Conservation (phyloP, 78 protist genomes). For the Emiliania huxleyi region DNA sequence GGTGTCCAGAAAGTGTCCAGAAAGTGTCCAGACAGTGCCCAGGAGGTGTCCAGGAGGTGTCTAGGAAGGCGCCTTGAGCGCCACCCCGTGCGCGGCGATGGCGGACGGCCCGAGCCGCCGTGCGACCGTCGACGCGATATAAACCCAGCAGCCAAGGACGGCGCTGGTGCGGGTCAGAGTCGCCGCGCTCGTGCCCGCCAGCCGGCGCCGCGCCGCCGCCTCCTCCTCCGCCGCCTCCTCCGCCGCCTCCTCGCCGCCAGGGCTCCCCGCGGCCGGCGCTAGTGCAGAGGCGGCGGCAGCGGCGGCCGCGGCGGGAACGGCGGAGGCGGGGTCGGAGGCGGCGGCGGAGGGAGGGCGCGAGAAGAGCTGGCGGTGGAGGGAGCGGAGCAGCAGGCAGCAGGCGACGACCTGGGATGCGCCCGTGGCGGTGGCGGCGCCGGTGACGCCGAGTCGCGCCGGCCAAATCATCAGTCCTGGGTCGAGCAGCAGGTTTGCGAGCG, state of each 20-base stretch:
- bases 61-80: not conserved
- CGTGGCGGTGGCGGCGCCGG: too few relatives aligned
- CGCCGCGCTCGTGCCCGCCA: not conserved
- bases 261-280: not conserved
- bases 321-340: too few relatives aligned
- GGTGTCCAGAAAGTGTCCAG: too few relatives aligned
- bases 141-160: not conserved
- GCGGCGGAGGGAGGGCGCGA: too few relatives aligned
- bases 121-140: not conserved
- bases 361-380: too few relatives aligned
- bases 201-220: not conserved
- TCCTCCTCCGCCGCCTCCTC: not conserved
- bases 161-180: not conserved
- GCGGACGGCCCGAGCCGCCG: not conserved
- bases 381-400: too few relatives aligned
- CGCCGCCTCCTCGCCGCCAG: not conserved
- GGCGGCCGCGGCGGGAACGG: not conserved
- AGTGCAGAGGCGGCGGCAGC: not conserved
- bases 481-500: too few relatives aligned
- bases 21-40: too few relatives aligned
- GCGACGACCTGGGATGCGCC: not conserved
- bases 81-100: not conserved
- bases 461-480: too few relatives aligned
- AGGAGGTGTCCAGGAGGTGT: too few relatives aligned
- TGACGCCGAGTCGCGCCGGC: too few relatives aligned